A percentile compares a stretch with the other conserved stretches of the same genome.
Conservation (phyloP, 495 filamentous ascomycete genomes). For the Trichodelitschia bisporula region DNA sequence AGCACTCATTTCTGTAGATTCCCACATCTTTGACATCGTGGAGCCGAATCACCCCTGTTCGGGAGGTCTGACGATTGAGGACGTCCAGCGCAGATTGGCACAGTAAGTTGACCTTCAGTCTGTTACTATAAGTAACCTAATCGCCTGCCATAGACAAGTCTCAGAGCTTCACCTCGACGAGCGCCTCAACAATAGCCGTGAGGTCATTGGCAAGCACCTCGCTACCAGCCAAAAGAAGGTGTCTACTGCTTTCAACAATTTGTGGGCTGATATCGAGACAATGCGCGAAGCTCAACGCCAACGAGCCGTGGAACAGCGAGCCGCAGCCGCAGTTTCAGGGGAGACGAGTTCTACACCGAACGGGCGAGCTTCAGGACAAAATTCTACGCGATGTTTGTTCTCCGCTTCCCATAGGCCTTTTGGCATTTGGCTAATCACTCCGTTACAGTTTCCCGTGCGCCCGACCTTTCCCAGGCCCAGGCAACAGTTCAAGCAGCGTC, state of each 20-base stretch:
- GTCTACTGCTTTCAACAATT: constrained; percentile 53
- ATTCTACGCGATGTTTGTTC: background rate
- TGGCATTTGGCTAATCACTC: constrained; percentile 4
- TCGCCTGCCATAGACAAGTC: constrained; percentile 16
- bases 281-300: constrained; percentile 62
- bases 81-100: constrained; percentile 71
- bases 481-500: constrained; percentile 40
- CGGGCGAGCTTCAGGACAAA: background rate
- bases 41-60: constrained; percentile 84
- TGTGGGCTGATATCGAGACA: constrained; percentile 73
- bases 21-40: constrained; percentile 78
- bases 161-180: constrained; percentile 75
- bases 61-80: constrained; percentile 83
- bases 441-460: constrained; percentile 14
- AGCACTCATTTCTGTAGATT: too few relatives aligned
- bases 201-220: constrained; percentile 54
- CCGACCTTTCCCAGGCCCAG: constrained; percentile 41
- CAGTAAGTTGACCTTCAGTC: constrained; percentile 36
- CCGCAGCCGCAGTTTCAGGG: constrained; percentile 2
- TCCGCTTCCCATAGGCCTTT: background rate
- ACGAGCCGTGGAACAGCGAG: constrained; percentile 20
- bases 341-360: background rate
- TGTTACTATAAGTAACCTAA: constrained; percentile 6
- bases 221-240: constrained; percentile 70
- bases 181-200: constrained; percentile 46